A percentile compares a stretch with the other conserved stretches of the same genome.
Evolutionary conservation across 169 alveolate genomes (phyloP).

Genomic region (Besnoitia besnoiti): DNA sequence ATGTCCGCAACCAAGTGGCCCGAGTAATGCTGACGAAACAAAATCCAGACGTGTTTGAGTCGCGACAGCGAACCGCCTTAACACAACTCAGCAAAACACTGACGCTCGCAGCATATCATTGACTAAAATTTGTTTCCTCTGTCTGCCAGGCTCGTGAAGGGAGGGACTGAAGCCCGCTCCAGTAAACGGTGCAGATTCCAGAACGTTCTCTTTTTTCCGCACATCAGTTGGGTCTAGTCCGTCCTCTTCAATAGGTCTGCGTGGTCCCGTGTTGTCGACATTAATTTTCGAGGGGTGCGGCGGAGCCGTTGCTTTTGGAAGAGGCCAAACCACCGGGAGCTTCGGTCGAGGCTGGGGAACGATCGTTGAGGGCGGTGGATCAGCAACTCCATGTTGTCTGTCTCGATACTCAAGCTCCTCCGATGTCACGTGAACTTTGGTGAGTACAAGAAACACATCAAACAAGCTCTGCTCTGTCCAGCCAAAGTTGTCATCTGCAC

Average conservation of each 20-base stretch:
- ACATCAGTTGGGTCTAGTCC: not conserved
- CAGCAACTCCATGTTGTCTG: conserved; percentile 7
- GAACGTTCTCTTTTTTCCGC: not conserved
- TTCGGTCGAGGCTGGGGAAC: conserved; percentile 14
- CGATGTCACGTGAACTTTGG: not conserved
- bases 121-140: too few species aligned
- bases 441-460: conserved; percentile 13
- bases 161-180: too few species aligned
- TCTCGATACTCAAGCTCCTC: conserved; percentile 21
- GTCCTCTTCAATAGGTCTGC: not conserved
- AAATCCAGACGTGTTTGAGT: too few species aligned
- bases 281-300: conserved; percentile 14
- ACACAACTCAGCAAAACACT: not conserved
- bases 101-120: not conserved
- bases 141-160: too few species aligned
- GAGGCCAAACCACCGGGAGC: not conserved
- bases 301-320: conserved; percentile 13
- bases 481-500: not conserved
- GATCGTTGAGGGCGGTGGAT: conserved; percentile 7
- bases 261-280: not conserved
- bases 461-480: conserved; percentile 14
- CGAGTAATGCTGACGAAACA: too few species aligned
- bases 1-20: too few species aligned
- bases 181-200: too few species aligned
- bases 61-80: too few species aligned